These are phyloP conservation scores for Rubia balearica DNA, from an alignment of 305 asterid genomes.

Conservation along the genomic window DNA sequence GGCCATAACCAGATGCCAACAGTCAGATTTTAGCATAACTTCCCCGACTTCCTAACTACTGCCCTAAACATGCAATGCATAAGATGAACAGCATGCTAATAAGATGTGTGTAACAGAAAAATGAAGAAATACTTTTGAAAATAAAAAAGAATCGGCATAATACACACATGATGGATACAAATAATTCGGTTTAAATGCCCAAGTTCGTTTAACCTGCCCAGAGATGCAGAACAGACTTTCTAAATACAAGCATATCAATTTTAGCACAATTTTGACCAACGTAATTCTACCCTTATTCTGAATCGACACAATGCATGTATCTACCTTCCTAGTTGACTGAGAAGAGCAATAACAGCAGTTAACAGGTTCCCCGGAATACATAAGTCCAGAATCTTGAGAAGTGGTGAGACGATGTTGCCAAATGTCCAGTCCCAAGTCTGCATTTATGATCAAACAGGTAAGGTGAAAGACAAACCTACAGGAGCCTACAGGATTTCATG, in stretches of 20 bases:
- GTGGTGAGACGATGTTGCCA: slow-evolving; percentile 34
- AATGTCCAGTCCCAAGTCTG: slow-evolving; percentile 87
- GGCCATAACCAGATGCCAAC: neutral
- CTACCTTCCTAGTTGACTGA: slow-evolving; percentile 89
- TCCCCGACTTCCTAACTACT: neutral
- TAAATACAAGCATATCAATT: neutral
- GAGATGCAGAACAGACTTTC: neutral
- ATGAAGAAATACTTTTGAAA: neutral
- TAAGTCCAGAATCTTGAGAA: slow-evolving; percentile 43
- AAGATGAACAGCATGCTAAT: neutral
- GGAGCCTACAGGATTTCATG: too few relatives aligned
- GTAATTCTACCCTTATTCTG: neutral
- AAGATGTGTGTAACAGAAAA: neutral
- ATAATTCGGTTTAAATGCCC: neutral
- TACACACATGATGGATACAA: neutral
- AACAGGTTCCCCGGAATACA: slow-evolving; percentile 34
- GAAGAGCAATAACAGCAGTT: slow-evolving; percentile 49
- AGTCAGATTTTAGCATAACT: neutral
- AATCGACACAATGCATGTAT: neutral
- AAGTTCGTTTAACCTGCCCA: neutral
- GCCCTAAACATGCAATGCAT: neutral
- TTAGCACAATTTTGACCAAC: neutral
- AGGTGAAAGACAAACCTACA: neutral
- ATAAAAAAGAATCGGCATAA: neutral
- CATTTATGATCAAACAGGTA: slow-evolving; percentile 16